Conservation (phyloP, 345 rosid genomes). For the Trapa bicornis region DNA sequence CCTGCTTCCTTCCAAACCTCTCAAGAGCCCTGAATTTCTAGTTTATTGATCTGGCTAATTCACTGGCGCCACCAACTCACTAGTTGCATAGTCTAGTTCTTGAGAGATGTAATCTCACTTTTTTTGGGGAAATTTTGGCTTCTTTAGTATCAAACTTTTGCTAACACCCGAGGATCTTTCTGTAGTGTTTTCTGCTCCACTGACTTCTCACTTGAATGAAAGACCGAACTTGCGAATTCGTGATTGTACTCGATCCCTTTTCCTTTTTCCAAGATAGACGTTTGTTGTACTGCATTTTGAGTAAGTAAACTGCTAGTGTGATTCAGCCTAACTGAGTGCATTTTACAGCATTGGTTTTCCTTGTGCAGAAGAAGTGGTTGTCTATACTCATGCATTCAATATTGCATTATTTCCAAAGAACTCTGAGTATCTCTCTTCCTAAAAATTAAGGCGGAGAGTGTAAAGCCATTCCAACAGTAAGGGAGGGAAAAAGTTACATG, state of each 20-base stretch:
- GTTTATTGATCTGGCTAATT: conserved; percentile 22
- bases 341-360: neutral
- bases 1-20: conserved; percentile 7
- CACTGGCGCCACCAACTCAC: conserved; percentile 57
- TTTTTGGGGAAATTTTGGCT: conserved; percentile 48
- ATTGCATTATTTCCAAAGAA: neutral
- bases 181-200: neutral
- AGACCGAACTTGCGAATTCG: neutral
- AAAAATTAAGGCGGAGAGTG: conserved; percentile 9
- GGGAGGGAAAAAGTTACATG: conserved; percentile 5
- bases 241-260: neutral
- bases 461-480: neutral
- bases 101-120: conserved; percentile 50
- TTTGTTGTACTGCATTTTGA: neutral
- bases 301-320: neutral
- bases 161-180: neutral
- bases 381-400: neutral
- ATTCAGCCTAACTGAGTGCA: too few species aligned
- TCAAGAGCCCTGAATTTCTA: conserved; percentile 14
- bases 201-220: neutral
- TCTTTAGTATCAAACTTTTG: neutral
- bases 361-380: neutral
- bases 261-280: neutral
- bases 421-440: neutral
- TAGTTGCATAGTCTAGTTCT: conserved; percentile 69